Evolutionary conservation across 305 asterid species (phyloP), one percentile per base, ranked within the genome.

Genomic region (Fraxinus velutina): DNA sequence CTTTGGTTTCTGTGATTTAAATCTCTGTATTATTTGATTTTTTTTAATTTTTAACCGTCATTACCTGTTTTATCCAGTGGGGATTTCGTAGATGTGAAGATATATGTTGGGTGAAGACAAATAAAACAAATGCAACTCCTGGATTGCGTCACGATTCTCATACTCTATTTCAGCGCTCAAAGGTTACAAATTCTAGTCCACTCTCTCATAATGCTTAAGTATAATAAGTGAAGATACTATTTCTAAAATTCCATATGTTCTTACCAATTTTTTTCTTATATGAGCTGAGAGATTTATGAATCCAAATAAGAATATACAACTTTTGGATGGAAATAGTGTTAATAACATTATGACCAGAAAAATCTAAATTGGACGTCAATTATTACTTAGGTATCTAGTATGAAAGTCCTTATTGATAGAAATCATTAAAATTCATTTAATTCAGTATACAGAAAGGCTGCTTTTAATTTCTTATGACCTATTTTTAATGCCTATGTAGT

Each of bases 31-130:
- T 44, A 39, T 62, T 72, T 79, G 24, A 75, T 71, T 37, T 34
- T 72, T 21, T 33, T 79, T 6, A 27, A 9, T 36, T 47, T 13
- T 73, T 77, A 71, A 73, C 22, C 75, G 4, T 57, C n/a, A 6
- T 80, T 55, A 39, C 75, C 66, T 73, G 24, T 73, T 88, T 81
- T 74, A 6, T 85, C 81, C 84, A 96, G 99, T 96, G 99, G 99
- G 99, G 99, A 85, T 96, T 96, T 86, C 96, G 99, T 80, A 92
- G 99, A 88, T 96, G 99, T 90, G 99, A 96, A 89, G 99, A 96
- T 87, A 94, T 96, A 88, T 96, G 98, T 88, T 96, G 99, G 99
- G 99, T 96, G 88, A 96, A 96, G 90, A 93, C 97, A 39, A 96
- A 96, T 88, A 96, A 96, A 88, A 88, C 91, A 73, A 96, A 86